These are phyloP conservation scores for Rhodamnia rubescens DNA, from an alignment of 345 rosid genomes.

Conservation along the genomic window DNA sequence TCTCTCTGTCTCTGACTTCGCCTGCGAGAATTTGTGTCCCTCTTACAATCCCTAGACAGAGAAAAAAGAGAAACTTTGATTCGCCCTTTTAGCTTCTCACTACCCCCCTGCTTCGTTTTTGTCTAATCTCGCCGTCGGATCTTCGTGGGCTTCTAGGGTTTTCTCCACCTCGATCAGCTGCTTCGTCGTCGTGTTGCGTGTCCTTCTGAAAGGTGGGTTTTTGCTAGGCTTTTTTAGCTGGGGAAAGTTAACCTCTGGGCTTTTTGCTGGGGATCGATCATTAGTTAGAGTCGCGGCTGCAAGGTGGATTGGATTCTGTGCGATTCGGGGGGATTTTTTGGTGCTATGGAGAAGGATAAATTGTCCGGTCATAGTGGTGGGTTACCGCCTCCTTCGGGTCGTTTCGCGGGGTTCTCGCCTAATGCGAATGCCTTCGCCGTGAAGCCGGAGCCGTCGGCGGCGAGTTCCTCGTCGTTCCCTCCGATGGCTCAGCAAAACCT, in stretches of 20 bases:
- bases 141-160: not conserved
- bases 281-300: not conserved
- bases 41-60: not conserved
- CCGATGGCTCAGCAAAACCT: not conserved
- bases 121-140: not conserved
- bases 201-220: not conserved
- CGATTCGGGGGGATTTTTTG: not conserved
- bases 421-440: constrained; percentile 26
- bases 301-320: not conserved
- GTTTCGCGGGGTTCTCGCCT: constrained; percentile 32
- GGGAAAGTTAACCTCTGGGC: not conserved
- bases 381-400: not conserved
- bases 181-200: not conserved
- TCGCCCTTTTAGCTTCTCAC: not conserved
- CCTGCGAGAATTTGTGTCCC: not conserved
- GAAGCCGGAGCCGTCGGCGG: constrained; percentile 33
- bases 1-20: not conserved
- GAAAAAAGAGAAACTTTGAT: not conserved
- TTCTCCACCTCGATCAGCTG: not conserved
- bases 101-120: not conserved
- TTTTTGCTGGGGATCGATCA: not conserved
- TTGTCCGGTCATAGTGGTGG: constrained; percentile 24
- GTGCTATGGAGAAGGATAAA: constrained; percentile 69
- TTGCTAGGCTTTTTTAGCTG: not conserved
- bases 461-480: not conserved